Evolutionary conservation across 2,329 filamentous ascomycete species (phyloP).

Genomic region (Trichoderma lentiforme): DNA sequence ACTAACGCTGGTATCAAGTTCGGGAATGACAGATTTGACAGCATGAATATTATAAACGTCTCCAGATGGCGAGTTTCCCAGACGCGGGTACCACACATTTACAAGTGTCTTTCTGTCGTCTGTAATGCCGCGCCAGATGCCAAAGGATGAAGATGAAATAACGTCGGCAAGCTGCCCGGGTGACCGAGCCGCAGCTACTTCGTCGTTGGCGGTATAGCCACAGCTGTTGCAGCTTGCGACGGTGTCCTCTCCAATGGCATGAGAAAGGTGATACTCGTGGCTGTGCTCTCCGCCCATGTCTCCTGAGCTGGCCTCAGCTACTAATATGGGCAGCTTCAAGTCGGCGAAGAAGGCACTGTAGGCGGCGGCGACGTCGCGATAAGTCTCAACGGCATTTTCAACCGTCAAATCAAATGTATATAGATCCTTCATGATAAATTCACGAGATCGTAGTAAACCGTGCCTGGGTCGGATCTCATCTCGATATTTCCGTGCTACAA

Average conservation of each 20-base stretch:
- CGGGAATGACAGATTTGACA: conserved; percentile 62
- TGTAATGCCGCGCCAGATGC: conserved; percentile 62
- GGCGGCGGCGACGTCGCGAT: conserved; percentile 66
- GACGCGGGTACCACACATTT: conserved; percentile 62
- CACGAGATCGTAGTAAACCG: conserved; percentile 79
- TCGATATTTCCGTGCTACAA: conserved; percentile 79
- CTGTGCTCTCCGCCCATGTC: conserved; percentile 91
- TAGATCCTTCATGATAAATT: conserved; percentile 97
- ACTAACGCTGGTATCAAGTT: conserved; percentile 69
- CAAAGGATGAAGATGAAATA: conserved; percentile 23
- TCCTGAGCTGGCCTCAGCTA: conserved; percentile 90
- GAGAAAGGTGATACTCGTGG: conserved; percentile 90
- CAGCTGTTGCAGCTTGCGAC: conserved; percentile 74
- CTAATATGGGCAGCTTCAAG: conserved; percentile 76
- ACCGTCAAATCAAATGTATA: conserved; percentile 83
- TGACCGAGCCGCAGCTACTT: conserved; percentile 58
- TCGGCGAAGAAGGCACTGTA: conserved; percentile 79
- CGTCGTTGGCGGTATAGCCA: conserved; percentile 78
- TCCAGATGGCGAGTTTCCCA: conserved; percentile 25
- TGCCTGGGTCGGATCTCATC: conserved; percentile 88
- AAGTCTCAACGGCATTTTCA: conserved; percentile 73
- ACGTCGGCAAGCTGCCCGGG: background rate
- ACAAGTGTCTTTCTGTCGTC: conserved; percentile 66
- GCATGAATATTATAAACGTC: conserved; percentile 50
- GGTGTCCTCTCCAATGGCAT: conserved; percentile 77